phyloP scores from a whole-genome alignment of 805 yeast genomes.

The Cyberlindnera maritima region DNA sequence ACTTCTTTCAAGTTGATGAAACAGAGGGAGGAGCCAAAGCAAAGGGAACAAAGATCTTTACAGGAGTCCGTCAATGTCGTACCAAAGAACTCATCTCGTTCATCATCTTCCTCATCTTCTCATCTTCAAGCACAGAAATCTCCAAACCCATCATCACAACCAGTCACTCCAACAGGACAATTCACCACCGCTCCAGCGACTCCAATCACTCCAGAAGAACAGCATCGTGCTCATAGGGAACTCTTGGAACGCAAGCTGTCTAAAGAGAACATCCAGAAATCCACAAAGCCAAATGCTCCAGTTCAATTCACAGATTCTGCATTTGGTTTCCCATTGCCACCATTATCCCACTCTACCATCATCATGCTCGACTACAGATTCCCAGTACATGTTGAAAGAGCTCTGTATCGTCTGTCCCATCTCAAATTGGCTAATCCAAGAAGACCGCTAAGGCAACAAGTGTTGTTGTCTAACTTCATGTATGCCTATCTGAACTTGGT shows the following conservation, averaged over 20 bases:
- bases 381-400: slow-evolving; percentile 94
- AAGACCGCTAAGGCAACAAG: slow-evolving; percentile 89
- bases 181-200: not conserved
- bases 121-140: not conserved
- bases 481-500: slow-evolving; percentile 93
- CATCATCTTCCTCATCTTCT: not conserved
- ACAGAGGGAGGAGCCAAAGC: slow-evolving; percentile 6
- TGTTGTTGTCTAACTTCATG: slow-evolving; percentile 92
- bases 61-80: slow-evolving; percentile 22
- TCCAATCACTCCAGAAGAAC: slow-evolving; percentile 12
- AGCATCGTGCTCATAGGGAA: slow-evolving; percentile 23
- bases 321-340: slow-evolving; percentile 84
- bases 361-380: slow-evolving; percentile 82
- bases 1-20: slow-evolving; percentile 13
- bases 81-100: slow-evolving; percentile 6
- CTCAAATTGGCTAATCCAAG: slow-evolving; percentile 92
- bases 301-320: slow-evolving; percentile 71
- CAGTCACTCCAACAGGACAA: slow-evolving; percentile 8
- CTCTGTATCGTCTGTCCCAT: slow-evolving; percentile 89
- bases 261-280: slow-evolving; percentile 34
- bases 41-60: slow-evolving; percentile 9
- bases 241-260: slow-evolving; percentile 27
- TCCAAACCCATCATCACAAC: slow-evolving; percentile 5
- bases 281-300: slow-evolving; percentile 51
- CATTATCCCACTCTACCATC: slow-evolving; percentile 70